Evolutionary conservation across 768 basidiomycete species (phyloP), one percentile per base, ranked within the genome.

Genomic region (Russula vinacea): DNA sequence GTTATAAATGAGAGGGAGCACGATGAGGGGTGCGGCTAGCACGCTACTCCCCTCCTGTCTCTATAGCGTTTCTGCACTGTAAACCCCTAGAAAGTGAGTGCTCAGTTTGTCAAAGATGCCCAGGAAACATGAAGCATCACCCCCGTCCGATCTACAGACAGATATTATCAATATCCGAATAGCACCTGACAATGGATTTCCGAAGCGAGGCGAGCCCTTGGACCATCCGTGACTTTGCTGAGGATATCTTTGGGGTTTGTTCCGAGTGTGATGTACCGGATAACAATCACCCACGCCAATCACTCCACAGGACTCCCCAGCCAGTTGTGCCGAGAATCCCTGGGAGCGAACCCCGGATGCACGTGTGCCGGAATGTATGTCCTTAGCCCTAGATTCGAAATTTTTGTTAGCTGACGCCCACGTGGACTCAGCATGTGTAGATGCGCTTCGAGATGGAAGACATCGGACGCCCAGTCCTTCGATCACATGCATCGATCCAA

Each of bases 1-100:
- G 47, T 60, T 64, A 64, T 64, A 64, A 64, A 64, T 64, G 63
- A 60, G 52, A 64, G 58, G 58, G 45, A 55, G 39, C 53, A 50
- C 24, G 58, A 29, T 60, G 58, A 56, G 58, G 47, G 37, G 47
- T 49, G 44, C 58, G 58, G 37, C 32, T 60, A 40, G 53, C 53
- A 64, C 63, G 58, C 58, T 58, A 50, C 47, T 64, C 63, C 63
- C 63, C 58, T 60, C 35, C 33, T 60, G 52, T 56, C 63, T 55
- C 53, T 39, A 59, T 26, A 49, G 58, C 49, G 26, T 58, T 42
- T 64, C 58, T 50, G 47, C 53, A 47, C n/a, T 26, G 44, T 39
- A 45, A 17, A 35, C 35, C 63, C 45, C 29, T 47, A 29, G 44
- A 17, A 60, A 42, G 63, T 64, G 58, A 64, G 63, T 64, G 47